Percentiles rank a stretch among this genome's conserved stretches.
Evolutionary conservation across 495 filamentous ascomycete species (phyloP).

Genomic region (Achaetomiella virescens): DNA sequence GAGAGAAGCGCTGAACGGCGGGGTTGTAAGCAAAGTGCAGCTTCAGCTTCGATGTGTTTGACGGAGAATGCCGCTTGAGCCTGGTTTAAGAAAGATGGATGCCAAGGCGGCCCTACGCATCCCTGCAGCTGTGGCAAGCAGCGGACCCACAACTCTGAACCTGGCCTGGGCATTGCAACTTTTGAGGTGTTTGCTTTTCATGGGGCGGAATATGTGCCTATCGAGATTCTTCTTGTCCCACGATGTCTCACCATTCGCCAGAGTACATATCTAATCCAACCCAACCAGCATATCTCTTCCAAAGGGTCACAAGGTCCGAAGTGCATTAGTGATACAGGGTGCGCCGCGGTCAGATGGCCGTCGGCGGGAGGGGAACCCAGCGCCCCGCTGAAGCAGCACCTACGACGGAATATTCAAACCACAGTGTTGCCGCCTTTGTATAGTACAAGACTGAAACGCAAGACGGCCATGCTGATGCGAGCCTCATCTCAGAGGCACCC

Average conservation of each 20-base stretch:
- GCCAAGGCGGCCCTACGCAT: background rate
- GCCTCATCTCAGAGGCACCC: background rate
- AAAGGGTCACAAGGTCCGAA: background rate
- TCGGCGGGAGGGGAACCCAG: background rate
- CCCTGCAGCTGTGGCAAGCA: background rate
- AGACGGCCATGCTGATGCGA: no score
- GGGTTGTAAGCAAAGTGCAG: background rate
- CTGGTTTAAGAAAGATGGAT: background rate
- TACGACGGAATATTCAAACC: no score
- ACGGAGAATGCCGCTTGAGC: no score
- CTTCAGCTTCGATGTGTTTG: background rate
- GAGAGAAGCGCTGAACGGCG: background rate
- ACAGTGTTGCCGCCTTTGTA: no score
- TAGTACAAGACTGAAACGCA: no score
- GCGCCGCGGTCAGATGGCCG: background rate
- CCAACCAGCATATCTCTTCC: background rate
- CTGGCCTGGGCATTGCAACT: background rate
- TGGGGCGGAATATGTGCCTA: no score
- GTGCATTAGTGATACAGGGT: background rate
- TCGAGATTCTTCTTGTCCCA: background rate
- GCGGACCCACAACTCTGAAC: background rate
- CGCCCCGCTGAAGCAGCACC: no score
- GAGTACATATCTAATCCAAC: no score
- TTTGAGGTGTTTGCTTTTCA: no score
- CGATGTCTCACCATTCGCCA: background rate